A percentile compares a stretch with the other conserved stretches of the same genome.
Conservation (phyloP, 2,329 filamentous ascomycete species). For the Bertia moriformis region DNA sequence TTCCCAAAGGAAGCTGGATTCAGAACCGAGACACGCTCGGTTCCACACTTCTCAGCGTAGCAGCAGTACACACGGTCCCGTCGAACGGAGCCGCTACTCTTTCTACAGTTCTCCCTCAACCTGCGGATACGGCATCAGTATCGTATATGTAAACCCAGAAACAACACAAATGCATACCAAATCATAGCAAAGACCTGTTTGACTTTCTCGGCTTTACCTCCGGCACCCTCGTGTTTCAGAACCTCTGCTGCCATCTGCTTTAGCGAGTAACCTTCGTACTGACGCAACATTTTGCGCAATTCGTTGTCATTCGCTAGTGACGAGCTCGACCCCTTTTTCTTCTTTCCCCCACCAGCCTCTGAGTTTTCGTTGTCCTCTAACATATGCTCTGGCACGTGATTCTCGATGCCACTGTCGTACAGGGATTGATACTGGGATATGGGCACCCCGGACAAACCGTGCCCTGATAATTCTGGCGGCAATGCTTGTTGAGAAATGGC, state of each 20-base stretch:
- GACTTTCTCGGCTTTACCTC: slow-evolving; percentile 32
- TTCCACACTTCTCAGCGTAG: slow-evolving; percentile 53
- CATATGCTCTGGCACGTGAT: slow-evolving; percentile 20
- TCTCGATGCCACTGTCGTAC: slow-evolving; percentile 23
- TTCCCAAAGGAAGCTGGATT: slow-evolving; percentile 61
- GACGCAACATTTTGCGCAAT: slow-evolving; percentile 25
- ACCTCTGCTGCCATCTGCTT: slow-evolving; percentile 30
- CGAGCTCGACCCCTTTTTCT: slow-evolving; percentile 25
- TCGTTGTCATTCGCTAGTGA: slow-evolving; percentile 31
- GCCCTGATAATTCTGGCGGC: slow-evolving; percentile 7
- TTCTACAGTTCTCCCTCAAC: slow-evolving; percentile 28
- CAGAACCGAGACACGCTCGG: slow-evolving; percentile 50
- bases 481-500: not conserved
- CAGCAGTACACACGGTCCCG: slow-evolving; percentile 54
- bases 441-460: slow-evolving; percentile 11
- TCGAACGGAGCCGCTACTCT: slow-evolving; percentile 34
- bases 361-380: slow-evolving; percentile 24
- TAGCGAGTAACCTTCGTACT: slow-evolving; percentile 26
- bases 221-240: slow-evolving; percentile 28
- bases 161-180: slow-evolving; percentile 21
- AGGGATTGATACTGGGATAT: slow-evolving; percentile 19
- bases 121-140: slow-evolving; percentile 10
- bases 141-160: not conserved
- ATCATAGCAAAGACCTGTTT: slow-evolving; percentile 42
- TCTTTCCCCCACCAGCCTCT: slow-evolving; percentile 20